Evolutionary conservation across 176 grass and related monocot genomes (phyloP), one percentile per base, ranked within the genome.

Genomic region (Oryza officinalis): DNA sequence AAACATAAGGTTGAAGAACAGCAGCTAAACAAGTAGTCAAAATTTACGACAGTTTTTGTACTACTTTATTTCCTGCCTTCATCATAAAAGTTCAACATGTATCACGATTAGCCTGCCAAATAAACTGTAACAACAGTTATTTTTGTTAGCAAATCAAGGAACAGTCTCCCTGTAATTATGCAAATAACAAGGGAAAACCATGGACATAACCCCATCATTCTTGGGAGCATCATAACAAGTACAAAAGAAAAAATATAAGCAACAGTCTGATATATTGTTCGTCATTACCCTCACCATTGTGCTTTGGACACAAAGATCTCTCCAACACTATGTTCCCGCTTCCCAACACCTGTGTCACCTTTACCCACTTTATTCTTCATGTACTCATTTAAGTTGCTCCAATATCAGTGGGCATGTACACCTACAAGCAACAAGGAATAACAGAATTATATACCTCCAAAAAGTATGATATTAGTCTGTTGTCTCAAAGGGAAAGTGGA

Each of bases 271-370:
- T 80, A 63, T 18, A 76, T 17, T 28, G 40, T 46, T 70, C 35
- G 70, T 85, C 70, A 76, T 85, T 70, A 89, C 81, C 70, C 50
- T 89, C 15, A 75, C 40, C 17, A 35, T 47, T 50, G 64, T 69
- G 38, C 64, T 75, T 85, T 68, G 85, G 80, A 72, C 40, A 35
- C 20, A 72, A 18, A 71, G 40, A 32, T 54, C n/a, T 69, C 23
- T 70, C 82, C 37, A 80, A 85, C 37, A 13, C 49, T 12, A 75
- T 50, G 46, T 9, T 59, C 79, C 64, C 52, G 22, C 64, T 2
- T 75, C 85, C 71, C 64, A 69, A 75, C 78, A 69, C 72, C 8
- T 63, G 54, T 38, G 47, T 8, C 30, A 52, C 65, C 38, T 88
- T 78, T 73, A 28, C 59, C 59, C 30, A 31, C 67, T 78, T 83